Percentiles rank a stretch among this genome's conserved stretches.
phyloP scores from a whole-genome alignment of 352 stramenopile genomes.

The Phytophthora ramorum region DNA sequence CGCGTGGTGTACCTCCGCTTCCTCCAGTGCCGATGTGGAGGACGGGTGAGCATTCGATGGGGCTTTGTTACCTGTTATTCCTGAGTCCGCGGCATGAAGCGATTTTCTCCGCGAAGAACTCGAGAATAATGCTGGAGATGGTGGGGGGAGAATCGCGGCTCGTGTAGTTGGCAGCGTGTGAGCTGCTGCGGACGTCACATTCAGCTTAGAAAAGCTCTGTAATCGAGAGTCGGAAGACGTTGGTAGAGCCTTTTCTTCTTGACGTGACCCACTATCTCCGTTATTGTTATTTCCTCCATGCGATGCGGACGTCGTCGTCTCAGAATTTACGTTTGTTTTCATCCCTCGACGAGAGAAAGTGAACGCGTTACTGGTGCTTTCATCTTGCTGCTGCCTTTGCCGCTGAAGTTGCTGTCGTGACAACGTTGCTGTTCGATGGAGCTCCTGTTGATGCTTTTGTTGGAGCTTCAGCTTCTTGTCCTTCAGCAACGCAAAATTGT shows the following conservation, averaged over 20 bases:
- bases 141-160: constrained; percentile 7
- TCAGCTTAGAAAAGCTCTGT: constrained; percentile 6
- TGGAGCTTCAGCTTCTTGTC: constrained; percentile 71
- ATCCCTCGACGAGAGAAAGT: constrained; percentile 23
- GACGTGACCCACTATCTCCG: constrained; percentile 2
- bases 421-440: constrained; percentile 31
- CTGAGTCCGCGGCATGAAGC: not conserved
- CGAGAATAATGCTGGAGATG: constrained; percentile 11
- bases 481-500: constrained; percentile 88
- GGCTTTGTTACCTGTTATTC: not conserved
- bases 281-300: constrained; percentile 28
- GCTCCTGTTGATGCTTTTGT: constrained; percentile 41
- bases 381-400: constrained; percentile 38
- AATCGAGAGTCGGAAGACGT: constrained; percentile 1
- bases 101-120: constrained; percentile 5
- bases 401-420: constrained; percentile 31
- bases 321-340: not conserved
- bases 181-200: constrained; percentile 4
- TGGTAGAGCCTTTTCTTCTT: constrained; percentile 14
- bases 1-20: constrained; percentile 65
- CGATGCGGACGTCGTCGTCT: not conserved
- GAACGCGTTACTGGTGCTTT: constrained; percentile 22
- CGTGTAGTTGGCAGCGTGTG: constrained; percentile 4
- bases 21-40: constrained; percentile 14
- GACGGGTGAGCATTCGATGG: not conserved